Evolutionary conservation across 305 asterid species (phyloP).

Genomic region (Fraxinus albicans): DNA sequence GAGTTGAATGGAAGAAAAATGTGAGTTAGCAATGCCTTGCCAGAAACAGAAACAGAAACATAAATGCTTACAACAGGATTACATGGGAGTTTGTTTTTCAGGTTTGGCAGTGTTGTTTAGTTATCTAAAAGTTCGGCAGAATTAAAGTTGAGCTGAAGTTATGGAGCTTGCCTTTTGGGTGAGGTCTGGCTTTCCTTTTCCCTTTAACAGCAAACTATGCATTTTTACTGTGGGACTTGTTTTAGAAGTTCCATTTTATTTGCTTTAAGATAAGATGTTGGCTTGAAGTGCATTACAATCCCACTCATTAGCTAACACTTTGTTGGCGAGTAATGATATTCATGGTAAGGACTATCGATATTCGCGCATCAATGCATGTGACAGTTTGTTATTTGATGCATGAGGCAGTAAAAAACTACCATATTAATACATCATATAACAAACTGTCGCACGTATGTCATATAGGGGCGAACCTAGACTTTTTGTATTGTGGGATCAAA

Average conservation of each 20-base stretch:
- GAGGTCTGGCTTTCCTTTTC: constrained; percentile 10
- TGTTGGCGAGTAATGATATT: too few species aligned
- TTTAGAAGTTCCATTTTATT: not conserved
- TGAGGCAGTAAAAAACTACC: too few species aligned
- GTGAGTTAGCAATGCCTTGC: constrained; percentile 43
- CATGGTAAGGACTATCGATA: too few species aligned
- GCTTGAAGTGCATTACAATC: not conserved
- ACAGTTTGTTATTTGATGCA: too few species aligned
- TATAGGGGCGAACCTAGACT: too few species aligned
- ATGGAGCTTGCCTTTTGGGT: constrained; percentile 21
- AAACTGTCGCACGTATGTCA: too few species aligned
- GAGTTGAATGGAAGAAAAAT: constrained; percentile 46
- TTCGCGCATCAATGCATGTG: too few species aligned
- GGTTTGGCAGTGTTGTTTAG: constrained; percentile 12
- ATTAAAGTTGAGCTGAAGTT: not conserved
- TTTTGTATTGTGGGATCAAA: too few species aligned
- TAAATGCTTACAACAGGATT: constrained; percentile 20
- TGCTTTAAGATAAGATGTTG: not conserved
- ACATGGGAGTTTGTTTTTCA: constrained; percentile 15
- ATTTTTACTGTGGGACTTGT: not conserved
- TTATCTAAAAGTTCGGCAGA: not conserved
- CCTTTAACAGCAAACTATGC: constrained; percentile 3
- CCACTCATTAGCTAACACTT: not conserved
- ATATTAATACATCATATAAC: too few species aligned
- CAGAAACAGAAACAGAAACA: constrained; percentile 40